These are phyloP conservation scores for Dothideomycetes sp. DNA, from an alignment of 2,329 filamentous ascomycete species.

Conservation along the genomic window DNA sequence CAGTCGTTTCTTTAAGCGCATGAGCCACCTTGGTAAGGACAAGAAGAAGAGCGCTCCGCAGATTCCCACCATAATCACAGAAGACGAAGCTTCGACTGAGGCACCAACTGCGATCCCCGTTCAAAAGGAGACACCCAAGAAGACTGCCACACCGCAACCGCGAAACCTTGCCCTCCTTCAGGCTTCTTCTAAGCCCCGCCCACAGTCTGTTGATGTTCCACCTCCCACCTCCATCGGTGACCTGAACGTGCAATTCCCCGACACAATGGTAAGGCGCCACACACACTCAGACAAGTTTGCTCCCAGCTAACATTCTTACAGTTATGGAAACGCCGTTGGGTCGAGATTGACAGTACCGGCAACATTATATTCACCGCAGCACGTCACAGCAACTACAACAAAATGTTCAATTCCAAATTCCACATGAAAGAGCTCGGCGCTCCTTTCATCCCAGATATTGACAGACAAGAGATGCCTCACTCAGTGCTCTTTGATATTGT, in stretches of 20 bases:
- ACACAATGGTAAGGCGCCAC: conserved; percentile 56
- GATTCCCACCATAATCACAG: conserved; percentile 15
- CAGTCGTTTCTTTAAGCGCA: conserved; percentile 56
- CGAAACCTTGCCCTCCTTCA: background rate
- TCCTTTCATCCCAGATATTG: conserved; percentile 78
- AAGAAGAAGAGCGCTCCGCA: conserved; percentile 41
- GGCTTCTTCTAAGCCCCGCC: background rate
- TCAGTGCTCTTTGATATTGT: conserved; percentile 60
- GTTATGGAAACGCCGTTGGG: conserved; percentile 88
- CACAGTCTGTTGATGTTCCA: conserved; percentile 28
- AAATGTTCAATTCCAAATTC: conserved; percentile 64
- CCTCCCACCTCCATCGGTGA: conserved; percentile 68
- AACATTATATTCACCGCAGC: conserved; percentile 71
- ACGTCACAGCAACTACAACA: conserved; percentile 41
- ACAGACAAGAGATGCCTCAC: conserved; percentile 85
- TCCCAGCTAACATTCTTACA: conserved; percentile 20
- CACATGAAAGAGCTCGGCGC: conserved; percentile 74
- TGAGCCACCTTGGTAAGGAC: conserved; percentile 36
- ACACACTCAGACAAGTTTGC: background rate
- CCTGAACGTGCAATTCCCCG: conserved; percentile 94
- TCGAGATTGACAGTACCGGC: conserved; percentile 75
- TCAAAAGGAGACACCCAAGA: background rate
- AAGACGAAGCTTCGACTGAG: conserved; percentile 1
- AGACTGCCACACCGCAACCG: background rate
- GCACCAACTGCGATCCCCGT: background rate